These are phyloP conservation scores for Alternaria novae-zelandiae DNA, from an alignment of 2,329 filamentous ascomycete species.

Conservation along the genomic window DNA sequence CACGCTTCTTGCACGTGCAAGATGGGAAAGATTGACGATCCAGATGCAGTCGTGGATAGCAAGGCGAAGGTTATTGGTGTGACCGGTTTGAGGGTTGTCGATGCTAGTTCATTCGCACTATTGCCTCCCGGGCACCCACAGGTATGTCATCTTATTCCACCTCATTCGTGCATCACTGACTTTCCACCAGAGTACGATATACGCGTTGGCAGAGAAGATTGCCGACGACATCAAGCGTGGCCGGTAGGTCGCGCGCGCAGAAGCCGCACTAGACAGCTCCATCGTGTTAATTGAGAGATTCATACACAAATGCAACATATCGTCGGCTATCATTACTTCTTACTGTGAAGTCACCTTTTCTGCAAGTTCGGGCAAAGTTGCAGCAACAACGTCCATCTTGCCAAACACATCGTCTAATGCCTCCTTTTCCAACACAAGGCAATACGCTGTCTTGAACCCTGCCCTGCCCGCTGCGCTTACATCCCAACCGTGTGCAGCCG, in stretches of 20 bases:
- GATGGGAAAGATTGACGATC: constrained; percentile 40
- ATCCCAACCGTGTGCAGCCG: constrained; percentile 67
- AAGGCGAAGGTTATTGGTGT: constrained; percentile 45
- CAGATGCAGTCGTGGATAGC: constrained; percentile 44
- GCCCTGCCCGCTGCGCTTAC: constrained; percentile 58
- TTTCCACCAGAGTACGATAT: constrained; percentile 12
- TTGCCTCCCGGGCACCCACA: constrained; percentile 47
- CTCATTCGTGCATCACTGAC: neutral
- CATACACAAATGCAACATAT: neutral
- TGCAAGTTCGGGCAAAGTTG: constrained; percentile 58
- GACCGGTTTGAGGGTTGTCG: constrained; percentile 42
- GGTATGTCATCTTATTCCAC: neutral
- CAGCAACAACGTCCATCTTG: constrained; percentile 59
- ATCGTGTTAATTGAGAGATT: neutral
- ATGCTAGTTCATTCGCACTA: constrained; percentile 41
- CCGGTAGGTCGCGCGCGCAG: neutral
- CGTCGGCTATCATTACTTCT: neutral
- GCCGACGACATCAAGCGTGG: constrained; percentile 27
- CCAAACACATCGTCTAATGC: constrained; percentile 58
- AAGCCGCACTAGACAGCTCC: neutral
- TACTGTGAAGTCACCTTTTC: neutral
- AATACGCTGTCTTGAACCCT: constrained; percentile 63
- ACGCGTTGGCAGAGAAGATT: constrained; percentile 42
- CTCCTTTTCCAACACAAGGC: constrained; percentile 61
- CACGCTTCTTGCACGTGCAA: constrained; percentile 36